A percentile compares a stretch with the other conserved stretches of the same genome.
Evolutionary conservation across 73 alveolate genomes (phyloP).

Genomic region (Effrenium voratum): DNA sequence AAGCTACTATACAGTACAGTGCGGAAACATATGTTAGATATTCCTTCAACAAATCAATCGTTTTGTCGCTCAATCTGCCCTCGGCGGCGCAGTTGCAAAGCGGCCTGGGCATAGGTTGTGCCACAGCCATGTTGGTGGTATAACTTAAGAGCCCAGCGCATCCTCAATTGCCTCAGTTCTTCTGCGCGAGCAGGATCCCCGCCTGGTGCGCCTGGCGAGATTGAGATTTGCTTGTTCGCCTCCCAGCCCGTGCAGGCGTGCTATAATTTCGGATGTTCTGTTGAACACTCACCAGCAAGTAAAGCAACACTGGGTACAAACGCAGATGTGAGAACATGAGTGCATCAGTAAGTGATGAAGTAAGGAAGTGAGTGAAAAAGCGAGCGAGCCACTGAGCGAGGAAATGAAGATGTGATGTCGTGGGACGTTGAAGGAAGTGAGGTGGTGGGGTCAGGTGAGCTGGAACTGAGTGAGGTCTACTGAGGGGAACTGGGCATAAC

Average conservation of each 20-base stretch:
- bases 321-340: background rate
- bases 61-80: too few relatives aligned
- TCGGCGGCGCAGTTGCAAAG: too few relatives aligned
- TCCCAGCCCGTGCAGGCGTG: background rate
- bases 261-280: background rate
- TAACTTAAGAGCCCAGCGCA: slow-evolving; percentile 35
- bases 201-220: background rate
- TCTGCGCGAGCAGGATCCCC: slow-evolving; percentile 48
- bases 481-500: too few relatives aligned
- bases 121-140: too few relatives aligned
- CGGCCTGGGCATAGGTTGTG: too few relatives aligned
- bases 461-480: too few relatives aligned
- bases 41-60: too few relatives aligned
- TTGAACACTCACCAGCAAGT: background rate
- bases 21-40: too few relatives aligned
- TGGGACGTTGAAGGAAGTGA: too few relatives aligned
- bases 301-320: background rate
- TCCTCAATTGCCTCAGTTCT: slow-evolving; percentile 44
- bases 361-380: background rate
- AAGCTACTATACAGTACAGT: too few relatives aligned
- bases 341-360: background rate
- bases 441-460: too few relatives aligned
- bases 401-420: too few relatives aligned
- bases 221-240: background rate
- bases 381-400: background rate